These are phyloP conservation scores for Draba incana DNA, from an alignment of 345 rosid genomes.

Conservation along the genomic window DNA sequence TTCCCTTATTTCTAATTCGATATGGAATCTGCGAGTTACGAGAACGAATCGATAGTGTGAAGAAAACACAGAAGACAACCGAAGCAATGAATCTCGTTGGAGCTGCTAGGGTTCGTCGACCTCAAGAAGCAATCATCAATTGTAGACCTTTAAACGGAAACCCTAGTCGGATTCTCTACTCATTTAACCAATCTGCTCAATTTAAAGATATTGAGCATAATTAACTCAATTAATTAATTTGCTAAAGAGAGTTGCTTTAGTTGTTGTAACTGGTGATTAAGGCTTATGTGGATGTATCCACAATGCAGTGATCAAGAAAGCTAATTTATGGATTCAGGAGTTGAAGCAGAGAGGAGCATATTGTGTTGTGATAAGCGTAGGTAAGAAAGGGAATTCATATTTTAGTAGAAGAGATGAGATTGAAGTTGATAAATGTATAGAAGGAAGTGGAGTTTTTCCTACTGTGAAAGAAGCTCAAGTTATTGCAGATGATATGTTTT, in stretches of 20 bases:
- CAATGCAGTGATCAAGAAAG: constrained; percentile 64
- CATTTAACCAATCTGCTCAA: constrained; percentile 56
- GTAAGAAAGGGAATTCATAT: constrained; percentile 82
- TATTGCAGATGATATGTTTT: constrained; percentile 81
- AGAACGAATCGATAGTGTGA: constrained; percentile 61
- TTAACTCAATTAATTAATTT: too few species aligned
- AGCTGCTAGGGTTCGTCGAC: constrained; percentile 76
- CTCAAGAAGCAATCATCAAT: constrained; percentile 86
- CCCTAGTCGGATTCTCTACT: constrained; percentile 60
- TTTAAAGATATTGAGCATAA: constrained; percentile 66
- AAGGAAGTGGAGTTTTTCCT: constrained; percentile 64
- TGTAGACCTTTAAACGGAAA: constrained; percentile 72
- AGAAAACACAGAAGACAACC: constrained; percentile 68
- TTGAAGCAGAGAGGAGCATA: constrained; percentile 60
- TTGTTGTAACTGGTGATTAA: constrained; percentile 66
- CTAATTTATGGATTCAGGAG: constrained; percentile 57
- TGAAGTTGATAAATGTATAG: constrained; percentile 53
- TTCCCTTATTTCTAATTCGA: constrained; percentile 29
- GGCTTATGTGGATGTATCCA: constrained; percentile 91
- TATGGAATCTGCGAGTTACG: constrained; percentile 68
- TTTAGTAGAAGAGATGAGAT: constrained; percentile 57
- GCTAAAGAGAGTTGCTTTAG: constrained; percentile 71
- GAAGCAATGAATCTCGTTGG: constrained; percentile 90
- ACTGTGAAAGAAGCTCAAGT: constrained; percentile 79
- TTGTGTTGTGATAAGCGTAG: constrained; percentile 70